phyloP scores from a whole-genome alignment of 176 grass and related monocot genomes.

The Musa troglodytarum region DNA sequence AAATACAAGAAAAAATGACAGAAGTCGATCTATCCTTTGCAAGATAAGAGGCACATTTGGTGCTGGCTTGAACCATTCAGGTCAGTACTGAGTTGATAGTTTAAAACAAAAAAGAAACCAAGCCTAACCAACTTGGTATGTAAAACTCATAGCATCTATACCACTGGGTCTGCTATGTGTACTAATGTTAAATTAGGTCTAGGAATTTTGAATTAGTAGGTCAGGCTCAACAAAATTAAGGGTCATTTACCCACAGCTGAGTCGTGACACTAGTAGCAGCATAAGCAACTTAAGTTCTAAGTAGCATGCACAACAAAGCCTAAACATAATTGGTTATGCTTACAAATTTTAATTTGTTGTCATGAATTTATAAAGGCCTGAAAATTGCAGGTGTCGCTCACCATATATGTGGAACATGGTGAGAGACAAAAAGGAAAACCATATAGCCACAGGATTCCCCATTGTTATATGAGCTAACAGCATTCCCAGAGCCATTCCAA shows the following conservation, averaged over 20 bases:
- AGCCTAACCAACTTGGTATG: not conserved
- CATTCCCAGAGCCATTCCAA: constrained; percentile 87
- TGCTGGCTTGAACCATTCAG: not conserved
- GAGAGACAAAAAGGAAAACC: constrained; percentile 81
- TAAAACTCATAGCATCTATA: too few relatives aligned
- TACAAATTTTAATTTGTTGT: not conserved
- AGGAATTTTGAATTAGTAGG: too few relatives aligned
- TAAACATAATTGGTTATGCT: not conserved
- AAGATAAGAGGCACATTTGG: not conserved
- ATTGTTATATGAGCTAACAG: constrained; percentile 71
- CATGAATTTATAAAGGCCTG: not conserved
- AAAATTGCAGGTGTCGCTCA: constrained; percentile 22
- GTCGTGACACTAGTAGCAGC: too few relatives aligned
- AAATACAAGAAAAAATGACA: not conserved
- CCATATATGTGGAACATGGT: constrained; percentile 93
- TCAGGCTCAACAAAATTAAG: too few relatives aligned
- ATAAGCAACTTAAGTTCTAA: too few relatives aligned
- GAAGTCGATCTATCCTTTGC: not conserved
- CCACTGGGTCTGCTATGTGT: too few relatives aligned
- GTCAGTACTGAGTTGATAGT: not conserved
- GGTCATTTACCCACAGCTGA: too few relatives aligned
- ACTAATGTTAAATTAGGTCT: too few relatives aligned
- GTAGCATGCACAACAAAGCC: not conserved
- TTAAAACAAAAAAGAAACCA: not conserved
- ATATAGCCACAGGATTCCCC: constrained; percentile 59